Evolutionary conservation across 306 rosid genomes (phyloP).

Genomic region (Vachellia collinsii): DNA sequence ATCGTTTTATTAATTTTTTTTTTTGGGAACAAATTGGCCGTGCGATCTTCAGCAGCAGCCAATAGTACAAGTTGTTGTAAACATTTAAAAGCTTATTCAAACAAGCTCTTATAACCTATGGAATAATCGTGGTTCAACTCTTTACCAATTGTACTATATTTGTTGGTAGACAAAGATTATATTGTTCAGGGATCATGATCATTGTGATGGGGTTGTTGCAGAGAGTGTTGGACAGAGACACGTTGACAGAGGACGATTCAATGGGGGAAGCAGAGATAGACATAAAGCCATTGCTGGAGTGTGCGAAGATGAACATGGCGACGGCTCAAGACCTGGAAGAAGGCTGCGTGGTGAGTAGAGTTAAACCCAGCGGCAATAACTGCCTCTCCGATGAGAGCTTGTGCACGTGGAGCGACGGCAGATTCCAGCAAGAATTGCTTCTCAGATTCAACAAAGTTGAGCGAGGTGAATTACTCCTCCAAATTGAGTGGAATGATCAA

Average conservation of each 20-base stretch:
- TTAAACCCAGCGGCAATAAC: slow-evolving; percentile 58
- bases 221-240: slow-evolving; percentile 76
- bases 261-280: slow-evolving; percentile 82
- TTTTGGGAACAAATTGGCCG: no score
- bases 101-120: no score
- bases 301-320: slow-evolving; percentile 50
- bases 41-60: no score
- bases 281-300: slow-evolving; percentile 69
- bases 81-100: no score
- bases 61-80: no score
- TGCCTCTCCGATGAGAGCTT: slow-evolving; percentile 67
- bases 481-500: slow-evolving; percentile 68
- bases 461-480: slow-evolving; percentile 64
- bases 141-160: no score
- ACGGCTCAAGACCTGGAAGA: slow-evolving; percentile 47
- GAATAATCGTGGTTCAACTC: no score
- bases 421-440: slow-evolving; percentile 67
- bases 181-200: not conserved
- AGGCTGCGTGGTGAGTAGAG: slow-evolving; percentile 55
- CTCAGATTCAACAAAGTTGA: slow-evolving; percentile 69
- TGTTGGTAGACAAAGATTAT: no score
- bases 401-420: slow-evolving; percentile 65
- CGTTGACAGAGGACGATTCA: slow-evolving; percentile 62
- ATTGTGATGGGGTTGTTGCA: slow-evolving; percentile 37
- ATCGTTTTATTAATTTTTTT: no score